phyloP scores from a whole-genome alignment of 129 eudicot species.

The Pulicaria dysenterica region DNA sequence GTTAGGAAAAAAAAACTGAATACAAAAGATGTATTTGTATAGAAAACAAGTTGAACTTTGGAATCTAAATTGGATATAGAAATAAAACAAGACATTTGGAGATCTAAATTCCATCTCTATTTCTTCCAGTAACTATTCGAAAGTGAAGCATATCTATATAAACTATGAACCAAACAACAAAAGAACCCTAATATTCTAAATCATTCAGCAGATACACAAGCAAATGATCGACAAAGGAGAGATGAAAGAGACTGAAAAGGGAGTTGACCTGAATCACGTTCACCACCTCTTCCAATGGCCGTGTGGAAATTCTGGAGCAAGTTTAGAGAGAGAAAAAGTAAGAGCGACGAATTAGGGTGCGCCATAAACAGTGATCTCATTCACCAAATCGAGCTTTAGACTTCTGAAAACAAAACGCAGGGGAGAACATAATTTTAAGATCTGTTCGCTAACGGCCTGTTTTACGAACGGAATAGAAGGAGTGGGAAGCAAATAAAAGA shows the following conservation, averaged over 20 bases:
- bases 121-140: not conserved
- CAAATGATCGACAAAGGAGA: constrained; percentile 15
- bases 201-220: constrained; percentile 13
- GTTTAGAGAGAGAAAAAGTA: constrained; percentile 48
- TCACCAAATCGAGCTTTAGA: constrained; percentile 29
- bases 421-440: not conserved
- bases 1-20: not conserved
- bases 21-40: not conserved
- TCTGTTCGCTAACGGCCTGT: not conserved
- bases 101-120: not conserved
- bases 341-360: constrained; percentile 31
- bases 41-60: not conserved
- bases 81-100: not conserved
- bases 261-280: constrained; percentile 49
- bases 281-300: constrained; percentile 57
- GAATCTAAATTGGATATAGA: not conserved
- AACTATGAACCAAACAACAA: not conserved
- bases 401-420: constrained; percentile 10
- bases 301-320: constrained; percentile 43
- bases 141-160: not conserved
- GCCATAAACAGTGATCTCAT: constrained; percentile 28
- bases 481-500: too few relatives aligned
- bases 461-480: not conserved
- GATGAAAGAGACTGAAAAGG: not conserved
- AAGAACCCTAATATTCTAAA: not conserved